Conservation (phyloP, 495 filamentous ascomycete species). For the Evernia prunastri region DNA sequence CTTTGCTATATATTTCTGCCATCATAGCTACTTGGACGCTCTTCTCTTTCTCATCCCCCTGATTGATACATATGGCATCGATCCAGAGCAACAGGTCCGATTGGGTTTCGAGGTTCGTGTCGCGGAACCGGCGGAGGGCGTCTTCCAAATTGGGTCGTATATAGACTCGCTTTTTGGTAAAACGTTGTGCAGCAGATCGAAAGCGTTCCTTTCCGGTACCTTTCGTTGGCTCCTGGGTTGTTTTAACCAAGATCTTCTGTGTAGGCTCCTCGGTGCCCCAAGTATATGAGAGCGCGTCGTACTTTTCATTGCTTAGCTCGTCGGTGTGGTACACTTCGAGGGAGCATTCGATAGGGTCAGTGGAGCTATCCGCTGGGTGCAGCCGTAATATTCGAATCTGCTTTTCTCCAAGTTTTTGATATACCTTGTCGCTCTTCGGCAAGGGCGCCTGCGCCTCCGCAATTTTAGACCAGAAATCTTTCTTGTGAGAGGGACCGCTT, state of each 20-base stretch:
- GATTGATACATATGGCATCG: background rate
- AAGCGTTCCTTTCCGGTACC: background rate
- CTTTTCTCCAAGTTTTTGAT: background rate
- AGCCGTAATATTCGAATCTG: background rate
- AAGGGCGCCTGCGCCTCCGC: background rate
- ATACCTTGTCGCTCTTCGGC: background rate
- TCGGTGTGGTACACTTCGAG: background rate
- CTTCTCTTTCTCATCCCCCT: background rate
- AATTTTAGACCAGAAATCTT: too few species aligned
- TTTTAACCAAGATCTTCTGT: background rate
- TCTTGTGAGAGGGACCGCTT: too few species aligned
- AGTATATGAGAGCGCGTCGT: background rate
- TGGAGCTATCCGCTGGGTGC: background rate
- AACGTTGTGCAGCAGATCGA: background rate
- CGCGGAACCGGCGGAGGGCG: background rate
- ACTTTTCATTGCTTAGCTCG: background rate
- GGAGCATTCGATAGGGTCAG: background rate
- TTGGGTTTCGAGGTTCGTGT: background rate
- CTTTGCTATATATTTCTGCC: background rate
- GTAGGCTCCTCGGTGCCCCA: background rate
- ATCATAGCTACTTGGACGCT: background rate
- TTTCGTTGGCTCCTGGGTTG: background rate
- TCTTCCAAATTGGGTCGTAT: background rate
- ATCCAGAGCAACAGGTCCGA: background rate
- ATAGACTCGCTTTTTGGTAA: background rate